Percentiles rank a stretch among this genome's conserved stretches.
Conservation (phyloP, 2,329 filamentous ascomycete species). For the Pyricularia pennisetigena region DNA sequence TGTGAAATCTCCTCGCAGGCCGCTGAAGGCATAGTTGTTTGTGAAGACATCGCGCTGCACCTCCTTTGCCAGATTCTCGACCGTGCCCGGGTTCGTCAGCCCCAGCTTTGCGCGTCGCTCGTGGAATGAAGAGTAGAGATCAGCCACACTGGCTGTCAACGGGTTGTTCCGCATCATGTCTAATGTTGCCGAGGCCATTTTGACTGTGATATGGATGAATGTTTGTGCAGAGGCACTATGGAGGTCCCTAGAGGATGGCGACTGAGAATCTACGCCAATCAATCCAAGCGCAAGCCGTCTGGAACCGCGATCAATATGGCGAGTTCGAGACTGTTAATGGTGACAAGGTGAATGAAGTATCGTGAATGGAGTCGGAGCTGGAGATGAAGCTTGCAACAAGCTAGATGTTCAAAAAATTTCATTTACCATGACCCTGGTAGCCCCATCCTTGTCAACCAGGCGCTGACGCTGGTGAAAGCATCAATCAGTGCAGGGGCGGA, state of each 20-base stretch:
- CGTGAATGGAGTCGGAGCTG: not conserved
- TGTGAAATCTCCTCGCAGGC: slow-evolving; percentile 89
- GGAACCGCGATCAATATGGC: not conserved
- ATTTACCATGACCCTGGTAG: not conserved
- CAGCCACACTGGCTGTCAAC: slow-evolving; percentile 56
- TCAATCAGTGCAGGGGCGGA: not conserved
- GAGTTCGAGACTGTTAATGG: not conserved
- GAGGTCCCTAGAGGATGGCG: not conserved
- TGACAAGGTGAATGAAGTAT: not conserved
- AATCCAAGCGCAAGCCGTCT: not conserved
- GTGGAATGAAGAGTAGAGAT: slow-evolving; percentile 73
- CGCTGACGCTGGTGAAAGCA: not conserved
- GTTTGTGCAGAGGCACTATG: not conserved
- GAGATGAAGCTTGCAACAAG: not conserved
- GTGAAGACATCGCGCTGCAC: slow-evolving; percentile 94
- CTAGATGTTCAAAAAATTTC: not conserved
- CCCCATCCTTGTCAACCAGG: not conserved
- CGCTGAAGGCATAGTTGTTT: slow-evolving; percentile 94
- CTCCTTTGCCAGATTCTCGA: slow-evolving; percentile 78
- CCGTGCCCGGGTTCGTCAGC: slow-evolving; percentile 82
- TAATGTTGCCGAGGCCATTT: slow-evolving; percentile 34
- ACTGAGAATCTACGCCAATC: not conserved
- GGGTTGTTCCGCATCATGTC: slow-evolving; percentile 61
- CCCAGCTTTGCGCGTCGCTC: slow-evolving; percentile 82
- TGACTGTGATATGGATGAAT: slow-evolving; percentile 13